phyloP scores from a whole-genome alignment of 2,329 filamentous ascomycete genomes.

The Paraphaeosphaeria minitans region DNA sequence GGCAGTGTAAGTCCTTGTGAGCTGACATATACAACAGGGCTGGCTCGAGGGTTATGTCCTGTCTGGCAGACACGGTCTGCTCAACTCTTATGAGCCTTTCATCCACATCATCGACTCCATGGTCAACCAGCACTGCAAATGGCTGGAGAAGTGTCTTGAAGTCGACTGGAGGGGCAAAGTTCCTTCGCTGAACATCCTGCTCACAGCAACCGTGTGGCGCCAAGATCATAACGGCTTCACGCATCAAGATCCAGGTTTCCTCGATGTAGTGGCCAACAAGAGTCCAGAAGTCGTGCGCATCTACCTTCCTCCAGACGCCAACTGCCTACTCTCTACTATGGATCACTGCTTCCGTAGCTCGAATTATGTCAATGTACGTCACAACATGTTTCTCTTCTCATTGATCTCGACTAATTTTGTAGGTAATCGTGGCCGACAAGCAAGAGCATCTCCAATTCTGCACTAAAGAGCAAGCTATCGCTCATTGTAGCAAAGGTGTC shows the following conservation, averaged over 20 bases:
- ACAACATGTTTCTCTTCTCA: neutral
- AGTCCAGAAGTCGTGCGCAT: slow-evolving; percentile 79
- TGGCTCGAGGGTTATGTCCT: slow-evolving; percentile 82
- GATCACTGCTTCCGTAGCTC: slow-evolving; percentile 74
- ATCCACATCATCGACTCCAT: slow-evolving; percentile 84
- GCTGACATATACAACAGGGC: slow-evolving; percentile 26
- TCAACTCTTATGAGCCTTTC: slow-evolving; percentile 84
- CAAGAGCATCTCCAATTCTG: slow-evolving; percentile 78
- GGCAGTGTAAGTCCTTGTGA: slow-evolving; percentile 12
- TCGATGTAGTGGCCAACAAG: slow-evolving; percentile 80
- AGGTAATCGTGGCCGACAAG: slow-evolving; percentile 75
- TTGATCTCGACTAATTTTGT: neutral
- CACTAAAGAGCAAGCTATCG: slow-evolving; percentile 72
- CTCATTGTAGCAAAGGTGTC: slow-evolving; percentile 78
- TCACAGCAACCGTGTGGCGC: slow-evolving; percentile 79
- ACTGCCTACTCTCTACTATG: slow-evolving; percentile 76
- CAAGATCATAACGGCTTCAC: slow-evolving; percentile 87
- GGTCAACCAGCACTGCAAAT: slow-evolving; percentile 87
- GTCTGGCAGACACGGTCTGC: slow-evolving; percentile 73
- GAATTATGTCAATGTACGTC: slow-evolving; percentile 75
- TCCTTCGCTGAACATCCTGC: slow-evolving; percentile 77
- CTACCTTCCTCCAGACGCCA: slow-evolving; percentile 80
- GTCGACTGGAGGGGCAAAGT: slow-evolving; percentile 77
- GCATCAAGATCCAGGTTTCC: slow-evolving; percentile 79
- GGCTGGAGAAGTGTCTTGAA: slow-evolving; percentile 81